Percentiles rank a stretch among this genome's conserved stretches.
Evolutionary conservation across 2,329 filamentous ascomycete species (phyloP).

Genomic region (Penicillium sp.): DNA sequence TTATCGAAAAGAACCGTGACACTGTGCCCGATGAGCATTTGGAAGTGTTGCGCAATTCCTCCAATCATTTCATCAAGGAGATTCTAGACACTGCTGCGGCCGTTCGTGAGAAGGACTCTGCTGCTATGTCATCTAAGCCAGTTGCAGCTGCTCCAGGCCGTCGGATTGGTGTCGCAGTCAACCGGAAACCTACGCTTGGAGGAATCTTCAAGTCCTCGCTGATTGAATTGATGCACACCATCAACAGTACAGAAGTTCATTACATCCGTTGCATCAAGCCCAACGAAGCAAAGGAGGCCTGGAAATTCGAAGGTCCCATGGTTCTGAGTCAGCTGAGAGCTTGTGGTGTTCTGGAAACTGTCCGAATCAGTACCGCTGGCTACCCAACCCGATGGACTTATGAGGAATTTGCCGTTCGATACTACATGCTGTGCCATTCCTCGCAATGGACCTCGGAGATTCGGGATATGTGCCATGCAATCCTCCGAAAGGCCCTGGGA

Average conservation of each 20-base stretch:
- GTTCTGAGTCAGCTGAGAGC: slow-evolving; percentile 94
- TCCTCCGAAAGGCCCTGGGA: slow-evolving; percentile 83
- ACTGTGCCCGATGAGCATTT: slow-evolving; percentile 98
- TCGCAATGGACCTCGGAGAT: slow-evolving; percentile 91
- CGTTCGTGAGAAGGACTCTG: slow-evolving; percentile 83
- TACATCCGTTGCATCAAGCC: slow-evolving; percentile 99
- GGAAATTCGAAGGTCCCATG: slow-evolving; percentile 99
- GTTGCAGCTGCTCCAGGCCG: slow-evolving; percentile 68
- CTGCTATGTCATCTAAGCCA: slow-evolving; percentile 68
- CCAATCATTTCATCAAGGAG: slow-evolving; percentile 78
- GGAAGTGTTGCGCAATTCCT: slow-evolving; percentile 81
- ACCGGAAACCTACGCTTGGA: slow-evolving; percentile 93
- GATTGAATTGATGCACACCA: slow-evolving; percentile 97
- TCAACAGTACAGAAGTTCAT: slow-evolving; percentile 96
- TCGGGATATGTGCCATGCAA: slow-evolving; percentile 87
- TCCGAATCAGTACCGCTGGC: slow-evolving; percentile 93
- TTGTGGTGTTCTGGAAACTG: slow-evolving; percentile 97
- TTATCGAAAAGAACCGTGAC: slow-evolving; percentile 99
- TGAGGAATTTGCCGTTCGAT: slow-evolving; percentile 93
- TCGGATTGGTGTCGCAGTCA: slow-evolving; percentile 86
- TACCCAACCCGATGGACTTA: slow-evolving; percentile 99
- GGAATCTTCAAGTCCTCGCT: slow-evolving; percentile 98
- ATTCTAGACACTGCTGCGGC: slow-evolving; percentile 82
- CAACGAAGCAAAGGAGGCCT: slow-evolving; percentile 92
- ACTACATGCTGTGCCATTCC: slow-evolving; percentile 96